Evolutionary conservation across 2,329 filamentous ascomycete genomes (phyloP).

Genomic region (Fusarium poae): DNA sequence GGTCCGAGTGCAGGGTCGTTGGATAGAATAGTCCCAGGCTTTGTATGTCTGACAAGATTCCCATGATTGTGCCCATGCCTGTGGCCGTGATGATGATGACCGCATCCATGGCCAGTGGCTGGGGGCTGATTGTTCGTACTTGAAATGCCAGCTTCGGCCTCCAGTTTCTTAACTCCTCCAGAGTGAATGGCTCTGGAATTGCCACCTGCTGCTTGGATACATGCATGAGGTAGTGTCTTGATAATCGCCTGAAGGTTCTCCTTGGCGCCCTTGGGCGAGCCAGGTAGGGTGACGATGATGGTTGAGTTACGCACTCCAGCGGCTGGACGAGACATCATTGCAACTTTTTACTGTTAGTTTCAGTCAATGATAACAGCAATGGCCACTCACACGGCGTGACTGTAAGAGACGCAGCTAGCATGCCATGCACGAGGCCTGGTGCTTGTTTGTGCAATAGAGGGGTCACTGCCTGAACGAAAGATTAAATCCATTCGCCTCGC

Average conservation of each 20-base stretch:
- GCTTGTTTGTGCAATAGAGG: constrained; percentile 87
- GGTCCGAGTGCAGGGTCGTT: constrained; percentile 72
- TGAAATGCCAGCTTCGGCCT: constrained; percentile 80
- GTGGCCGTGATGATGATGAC: constrained; percentile 66
- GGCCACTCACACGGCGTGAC: constrained; percentile 85
- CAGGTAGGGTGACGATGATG: constrained; percentile 89
- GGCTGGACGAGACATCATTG: constrained; percentile 94
- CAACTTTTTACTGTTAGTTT: constrained; percentile 71
- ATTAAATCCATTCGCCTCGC: neutral
- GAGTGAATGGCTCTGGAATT: constrained; percentile 84
- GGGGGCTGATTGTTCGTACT: constrained; percentile 49
- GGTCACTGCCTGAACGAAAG: constrained; percentile 70
- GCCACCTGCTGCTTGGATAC: constrained; percentile 84
- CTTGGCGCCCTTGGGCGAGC: constrained; percentile 93
- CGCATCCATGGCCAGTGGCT: constrained; percentile 57
- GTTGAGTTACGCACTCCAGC: constrained; percentile 87
- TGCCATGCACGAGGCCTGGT: constrained; percentile 91
- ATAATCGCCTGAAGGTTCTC: constrained; percentile 93
- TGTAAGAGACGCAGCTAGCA: constrained; percentile 85
- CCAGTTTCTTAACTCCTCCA: constrained; percentile 85
- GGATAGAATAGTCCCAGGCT: constrained; percentile 68
- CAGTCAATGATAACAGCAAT: neutral
- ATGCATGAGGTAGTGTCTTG: constrained; percentile 95
- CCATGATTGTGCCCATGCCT: constrained; percentile 69
- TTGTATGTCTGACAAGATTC: constrained; percentile 79